Evolutionary conservation across 2,329 filamentous ascomycete genomes (phyloP), one percentile per base, ranked within the genome.

Genomic region (Exserohilum rostratum): DNA sequence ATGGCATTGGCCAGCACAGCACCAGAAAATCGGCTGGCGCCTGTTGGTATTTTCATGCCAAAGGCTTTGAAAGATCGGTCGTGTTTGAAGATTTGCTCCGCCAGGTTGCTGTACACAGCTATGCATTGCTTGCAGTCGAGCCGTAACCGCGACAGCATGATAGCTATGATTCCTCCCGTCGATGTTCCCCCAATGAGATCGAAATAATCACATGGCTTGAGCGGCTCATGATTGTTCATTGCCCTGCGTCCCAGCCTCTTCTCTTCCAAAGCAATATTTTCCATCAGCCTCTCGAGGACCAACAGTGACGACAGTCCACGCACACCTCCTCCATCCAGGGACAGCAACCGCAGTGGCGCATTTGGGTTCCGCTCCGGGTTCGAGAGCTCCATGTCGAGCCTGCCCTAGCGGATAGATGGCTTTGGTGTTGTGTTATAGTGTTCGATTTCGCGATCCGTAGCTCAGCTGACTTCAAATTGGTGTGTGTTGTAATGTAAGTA

Each of bases 151-250:
- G 74, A 76, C 2, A 77, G 69, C 12, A 77, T 63, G 7, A 77
- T 70, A 7, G 74, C 74, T 38, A 77, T 77, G 43, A 77, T 76
- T 2, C 75, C 75, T 6, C 75, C 75, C 0, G 75, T 77, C 10
- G 72, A 75, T 10, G 75, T 76, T 1, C 75, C 75, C 9, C 73
- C 74, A 29, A 76, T 76, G 11, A 77, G 61, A 50, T 77, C 75
- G 38, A 77, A 77, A 42, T 77, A 77, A 55, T 77, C 75, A 50
- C 71, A 76, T 1, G 75, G 75, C 47, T 66, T 75, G 11, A 76
- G 53, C 3, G 67, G 63, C 6, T 57, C 62, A 33, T 69, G 62
- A 25, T 74, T 62, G 31, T 60, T 66, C 29, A 61, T 57, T 2
- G 60, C 43, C 42, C 73, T 61, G 29, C 67, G 53, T 20, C 68